These are phyloP conservation scores for Fragaria ananassa DNA, from an alignment of 306 rosid genomes.

Conservation along the genomic window DNA sequence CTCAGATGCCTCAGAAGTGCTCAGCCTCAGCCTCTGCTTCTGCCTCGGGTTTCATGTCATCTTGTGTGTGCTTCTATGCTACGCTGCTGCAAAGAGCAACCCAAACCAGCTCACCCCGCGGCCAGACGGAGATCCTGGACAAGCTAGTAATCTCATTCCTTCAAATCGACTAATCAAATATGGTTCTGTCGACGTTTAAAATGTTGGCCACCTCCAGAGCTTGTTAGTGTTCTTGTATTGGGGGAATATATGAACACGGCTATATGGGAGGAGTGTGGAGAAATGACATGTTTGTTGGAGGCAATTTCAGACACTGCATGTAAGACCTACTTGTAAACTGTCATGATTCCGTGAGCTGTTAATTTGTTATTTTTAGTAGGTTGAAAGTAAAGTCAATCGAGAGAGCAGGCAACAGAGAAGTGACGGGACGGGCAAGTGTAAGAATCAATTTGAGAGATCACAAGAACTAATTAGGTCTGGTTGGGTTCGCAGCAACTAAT, in stretches of 20 bases:
- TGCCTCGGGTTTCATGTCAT: slow-evolving; percentile 16
- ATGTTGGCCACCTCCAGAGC: neutral
- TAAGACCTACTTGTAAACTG: neutral
- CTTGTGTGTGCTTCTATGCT: neutral
- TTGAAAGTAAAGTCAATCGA: neutral
- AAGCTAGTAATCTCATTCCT: neutral
- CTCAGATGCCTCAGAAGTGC: slow-evolving; percentile 2
- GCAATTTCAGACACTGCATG: neutral
- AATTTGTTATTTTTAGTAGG: neutral
- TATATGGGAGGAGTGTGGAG: neutral
- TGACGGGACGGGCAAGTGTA: no score
- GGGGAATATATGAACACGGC: neutral
- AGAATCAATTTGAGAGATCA: no score
- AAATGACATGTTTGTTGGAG: neutral
- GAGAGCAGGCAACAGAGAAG: neutral
- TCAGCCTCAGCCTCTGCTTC: neutral
- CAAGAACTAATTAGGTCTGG: no score
- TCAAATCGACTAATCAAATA: neutral
- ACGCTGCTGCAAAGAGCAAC: neutral
- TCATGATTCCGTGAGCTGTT: neutral
- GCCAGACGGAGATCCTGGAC: neutral
- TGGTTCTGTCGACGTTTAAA: neutral
- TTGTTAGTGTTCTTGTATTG: neutral
- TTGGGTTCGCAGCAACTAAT: no score
- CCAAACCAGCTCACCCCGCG: neutral